phyloP scores from a whole-genome alignment of 2,329 filamentous ascomycete genomes.

The Verticillium tricorpus region DNA sequence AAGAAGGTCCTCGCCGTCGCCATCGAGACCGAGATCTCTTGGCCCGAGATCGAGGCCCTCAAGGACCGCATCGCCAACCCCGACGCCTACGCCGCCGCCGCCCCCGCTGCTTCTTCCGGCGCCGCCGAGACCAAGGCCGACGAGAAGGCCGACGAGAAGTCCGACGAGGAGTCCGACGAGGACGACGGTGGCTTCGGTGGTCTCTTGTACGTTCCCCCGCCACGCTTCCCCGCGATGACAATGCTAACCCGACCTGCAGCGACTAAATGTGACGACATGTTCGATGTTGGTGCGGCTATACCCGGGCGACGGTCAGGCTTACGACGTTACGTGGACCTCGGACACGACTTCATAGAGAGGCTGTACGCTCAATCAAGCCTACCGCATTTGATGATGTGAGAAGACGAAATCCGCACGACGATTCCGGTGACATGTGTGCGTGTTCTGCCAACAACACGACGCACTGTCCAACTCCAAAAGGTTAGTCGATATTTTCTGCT shows the following conservation, averaged over 20 bases:
- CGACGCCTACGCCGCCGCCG: conserved; percentile 85
- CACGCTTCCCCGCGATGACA: neutral
- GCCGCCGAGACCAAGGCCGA: conserved; percentile 50
- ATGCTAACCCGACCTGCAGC: conserved; percentile 39
- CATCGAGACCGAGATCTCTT: conserved; percentile 84
- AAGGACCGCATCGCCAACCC: conserved; percentile 99
- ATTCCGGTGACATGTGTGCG: conserved; percentile 19
- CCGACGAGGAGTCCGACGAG: conserved; percentile 64
- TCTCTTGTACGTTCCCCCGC: conserved; percentile 58
- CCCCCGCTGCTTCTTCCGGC: conserved; percentile 57
- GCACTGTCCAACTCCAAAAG: conserved; percentile 21
- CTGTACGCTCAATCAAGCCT: conserved; percentile 34
- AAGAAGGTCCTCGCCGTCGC: conserved; percentile 94
- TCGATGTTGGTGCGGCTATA: conserved; percentile 35
- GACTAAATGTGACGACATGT: conserved; percentile 43
- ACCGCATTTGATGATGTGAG: conserved; percentile 21
- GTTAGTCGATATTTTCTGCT: conserved; percentile 34
- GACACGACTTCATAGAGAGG: conserved; percentile 42
- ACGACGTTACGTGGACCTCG: conserved; percentile 34
- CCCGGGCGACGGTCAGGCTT: conserved; percentile 39
- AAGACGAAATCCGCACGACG: conserved; percentile 1
- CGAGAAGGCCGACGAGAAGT: conserved; percentile 62
- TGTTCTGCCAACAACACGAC: neutral
- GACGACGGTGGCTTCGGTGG: conserved; percentile 71
- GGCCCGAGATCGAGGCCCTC: conserved; percentile 93